Base-by-base conservation (phyloP, 768 basidiomycete genomes). In the Rhizopogon vinicolor region DNA sequence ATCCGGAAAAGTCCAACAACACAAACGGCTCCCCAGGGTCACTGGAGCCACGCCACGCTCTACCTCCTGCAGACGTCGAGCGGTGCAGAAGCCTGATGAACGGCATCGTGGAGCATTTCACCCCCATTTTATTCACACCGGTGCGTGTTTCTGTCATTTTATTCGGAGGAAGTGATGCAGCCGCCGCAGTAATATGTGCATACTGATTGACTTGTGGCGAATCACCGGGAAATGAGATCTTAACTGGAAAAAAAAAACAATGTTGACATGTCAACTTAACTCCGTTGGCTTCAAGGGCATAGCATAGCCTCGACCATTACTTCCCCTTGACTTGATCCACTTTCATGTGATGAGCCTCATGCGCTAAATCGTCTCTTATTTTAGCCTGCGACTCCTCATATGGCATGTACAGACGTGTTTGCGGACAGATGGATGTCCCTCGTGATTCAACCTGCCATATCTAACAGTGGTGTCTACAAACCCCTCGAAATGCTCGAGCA, bases 361-460 rank as follows among this genome's bases (percentile, higher is more conserved):
- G 46, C 5, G 35, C 48, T 49, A 25, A 49, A 37, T 16, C 14
- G 5, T 49, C 9, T 25, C 12, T 43, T 33, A 35, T 49, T 44
- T 18, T 56, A 68, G 69, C 67, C 85, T 5, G 76, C 82, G 6
- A 83, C 84, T n/a, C 71, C 74, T 1, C 89, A 90, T 63, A 89
- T 89, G 86, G 70, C 71, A 4, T 91, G 89, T 68, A 89, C 87
- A 3, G 82, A 89, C 64, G 70, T 81, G 0, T 76, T 91, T 53
- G 89, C 88, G 1, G 85, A 85, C 50, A 74, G 70, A 51, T 91
- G 89, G 89, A 86, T 89, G 79, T 57, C 75, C 22, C 72, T 82
- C 40, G 86, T 91, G n/a, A 84, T 87, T 40, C 73, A 81, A 49
- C 85, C 84, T 10, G 86, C 86, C 0, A 74, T 91, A 22, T 77